Evolutionary conservation across 2,329 filamentous ascomycete genomes (phyloP).

Genomic region (Hypoxylon rubiginosum): DNA sequence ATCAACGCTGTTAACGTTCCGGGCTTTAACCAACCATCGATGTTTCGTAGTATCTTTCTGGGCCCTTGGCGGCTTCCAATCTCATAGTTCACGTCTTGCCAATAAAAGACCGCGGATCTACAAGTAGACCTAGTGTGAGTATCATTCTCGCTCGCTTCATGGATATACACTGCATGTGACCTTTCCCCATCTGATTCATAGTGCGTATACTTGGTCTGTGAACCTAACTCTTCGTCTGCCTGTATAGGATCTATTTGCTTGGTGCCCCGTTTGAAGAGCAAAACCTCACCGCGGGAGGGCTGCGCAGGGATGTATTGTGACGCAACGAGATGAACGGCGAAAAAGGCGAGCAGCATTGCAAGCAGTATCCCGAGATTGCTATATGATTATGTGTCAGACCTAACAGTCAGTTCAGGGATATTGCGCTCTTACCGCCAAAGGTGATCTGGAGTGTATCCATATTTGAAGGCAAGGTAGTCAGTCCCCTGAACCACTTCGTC

Average conservation of each 20-base stretch:
- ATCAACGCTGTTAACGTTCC: constrained; percentile 89
- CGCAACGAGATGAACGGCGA: constrained; percentile 66
- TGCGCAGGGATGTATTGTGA: constrained; percentile 74
- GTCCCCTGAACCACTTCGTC: constrained; percentile 66
- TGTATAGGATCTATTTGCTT: background rate
- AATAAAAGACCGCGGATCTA: constrained; percentile 84
- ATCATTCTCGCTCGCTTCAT: background rate
- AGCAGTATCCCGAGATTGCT: constrained; percentile 75
- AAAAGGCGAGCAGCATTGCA: constrained; percentile 71
- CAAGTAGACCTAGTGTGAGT: constrained; percentile 47
- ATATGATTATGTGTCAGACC: background rate
- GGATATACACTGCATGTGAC: constrained; percentile 18
- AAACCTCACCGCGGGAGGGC: constrained; percentile 80
- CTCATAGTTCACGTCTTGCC: constrained; percentile 82
- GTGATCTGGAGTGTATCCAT: constrained; percentile 68
- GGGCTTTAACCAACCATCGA: constrained; percentile 82
- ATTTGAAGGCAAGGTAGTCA: constrained; percentile 65
- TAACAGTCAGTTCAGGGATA: background rate
- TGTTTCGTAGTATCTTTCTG: constrained; percentile 14
- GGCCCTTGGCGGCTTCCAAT: constrained; percentile 80
- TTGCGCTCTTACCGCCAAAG: constrained; percentile 65
- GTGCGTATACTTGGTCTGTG: background rate
- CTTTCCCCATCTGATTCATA: constrained; percentile 37
- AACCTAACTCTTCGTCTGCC: background rate
- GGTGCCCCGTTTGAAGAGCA: constrained; percentile 67